Evolutionary conservation across 495 filamentous ascomycete genomes (phyloP).

Genomic region (Penicillium longicatenatum): DNA sequence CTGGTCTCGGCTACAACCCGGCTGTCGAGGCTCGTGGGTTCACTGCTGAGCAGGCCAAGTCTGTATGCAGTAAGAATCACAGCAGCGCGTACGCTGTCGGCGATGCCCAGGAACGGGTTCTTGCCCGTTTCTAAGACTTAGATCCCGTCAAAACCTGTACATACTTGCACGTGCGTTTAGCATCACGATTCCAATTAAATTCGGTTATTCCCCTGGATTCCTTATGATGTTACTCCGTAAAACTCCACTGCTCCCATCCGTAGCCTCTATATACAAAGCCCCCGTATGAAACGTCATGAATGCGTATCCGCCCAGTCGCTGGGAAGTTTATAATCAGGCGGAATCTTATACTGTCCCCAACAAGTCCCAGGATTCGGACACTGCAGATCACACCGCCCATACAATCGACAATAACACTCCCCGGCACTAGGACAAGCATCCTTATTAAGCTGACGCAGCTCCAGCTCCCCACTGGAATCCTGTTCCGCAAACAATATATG

Average conservation of each 20-base stretch:
- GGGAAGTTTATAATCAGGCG: slow-evolving; percentile 37
- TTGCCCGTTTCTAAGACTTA: slow-evolving; percentile 55
- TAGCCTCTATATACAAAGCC: neutral
- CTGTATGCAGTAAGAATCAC: slow-evolving; percentile 68
- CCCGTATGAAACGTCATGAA: slow-evolving; percentile 15
- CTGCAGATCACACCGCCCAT: slow-evolving; percentile 40
- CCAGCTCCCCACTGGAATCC: slow-evolving; percentile 29
- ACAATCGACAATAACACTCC: slow-evolving; percentile 49
- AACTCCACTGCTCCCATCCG: no score
- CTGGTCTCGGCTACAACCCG: slow-evolving; percentile 85
- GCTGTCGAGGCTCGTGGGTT: slow-evolving; percentile 87
- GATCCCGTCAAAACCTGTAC: slow-evolving; percentile 13
- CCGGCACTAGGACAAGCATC: slow-evolving; percentile 40
- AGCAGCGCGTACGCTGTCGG: slow-evolving; percentile 72
- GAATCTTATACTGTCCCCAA: slow-evolving; percentile 39
- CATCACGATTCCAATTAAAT: slow-evolving; percentile 11
- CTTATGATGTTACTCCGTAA: neutral
- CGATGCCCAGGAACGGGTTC: slow-evolving; percentile 70
- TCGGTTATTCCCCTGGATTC: neutral
- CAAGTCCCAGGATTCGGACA: slow-evolving; percentile 35
- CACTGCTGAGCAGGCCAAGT: slow-evolving; percentile 70
- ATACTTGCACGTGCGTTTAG: slow-evolving; percentile 15
- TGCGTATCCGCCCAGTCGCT: slow-evolving; percentile 37
- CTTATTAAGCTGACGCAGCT: slow-evolving; percentile 45
- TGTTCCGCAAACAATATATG: slow-evolving; percentile 44